These are phyloP conservation scores for Davidsoniella virescens DNA, from an alignment of 2,329 filamentous ascomycete genomes.

Conservation along the genomic window DNA sequence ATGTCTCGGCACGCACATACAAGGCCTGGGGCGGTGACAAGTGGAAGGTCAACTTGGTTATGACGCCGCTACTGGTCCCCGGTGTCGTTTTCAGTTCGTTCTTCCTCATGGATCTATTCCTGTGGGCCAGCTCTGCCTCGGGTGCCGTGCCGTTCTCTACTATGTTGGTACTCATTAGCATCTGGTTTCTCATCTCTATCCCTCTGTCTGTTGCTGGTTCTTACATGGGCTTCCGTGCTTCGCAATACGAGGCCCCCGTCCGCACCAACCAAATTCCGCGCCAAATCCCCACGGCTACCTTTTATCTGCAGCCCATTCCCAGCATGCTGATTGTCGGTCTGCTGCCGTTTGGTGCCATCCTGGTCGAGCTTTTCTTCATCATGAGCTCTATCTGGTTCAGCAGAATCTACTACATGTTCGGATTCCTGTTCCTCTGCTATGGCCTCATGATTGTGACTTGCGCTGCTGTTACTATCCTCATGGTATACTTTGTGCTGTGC, in stretches of 20 bases:
- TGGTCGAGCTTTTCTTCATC: conserved; percentile 97
- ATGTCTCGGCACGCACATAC: conserved; percentile 78
- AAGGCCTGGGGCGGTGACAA: conserved; percentile 82
- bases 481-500: conserved; percentile 93
- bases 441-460: conserved; percentile 93
- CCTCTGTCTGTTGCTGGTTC: conserved; percentile 80
- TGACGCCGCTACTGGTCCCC: conserved; percentile 76
- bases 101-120: conserved; percentile 89
- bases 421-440: conserved; percentile 95
- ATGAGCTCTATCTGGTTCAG: conserved; percentile 98
- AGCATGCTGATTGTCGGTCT: conserved; percentile 87
- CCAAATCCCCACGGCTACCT: conserved; percentile 73
- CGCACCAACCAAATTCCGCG: conserved; percentile 96
- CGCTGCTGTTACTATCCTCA: conserved; percentile 76
- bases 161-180: conserved; percentile 82
- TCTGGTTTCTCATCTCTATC: conserved; percentile 95
- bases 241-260: conserved; percentile 59
- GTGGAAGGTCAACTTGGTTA: conserved; percentile 85
- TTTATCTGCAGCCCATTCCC: conserved; percentile 72
- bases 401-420: conserved; percentile 99
- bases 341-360: conserved; percentile 88
- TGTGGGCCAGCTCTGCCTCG: conserved; percentile 84
- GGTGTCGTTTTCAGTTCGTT: conserved; percentile 74
- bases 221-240: conserved; percentile 77
- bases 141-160: conserved; percentile 93